phyloP scores from a whole-genome alignment of 768 basidiomycete species.

The Xerocomellus intermedius region DNA sequence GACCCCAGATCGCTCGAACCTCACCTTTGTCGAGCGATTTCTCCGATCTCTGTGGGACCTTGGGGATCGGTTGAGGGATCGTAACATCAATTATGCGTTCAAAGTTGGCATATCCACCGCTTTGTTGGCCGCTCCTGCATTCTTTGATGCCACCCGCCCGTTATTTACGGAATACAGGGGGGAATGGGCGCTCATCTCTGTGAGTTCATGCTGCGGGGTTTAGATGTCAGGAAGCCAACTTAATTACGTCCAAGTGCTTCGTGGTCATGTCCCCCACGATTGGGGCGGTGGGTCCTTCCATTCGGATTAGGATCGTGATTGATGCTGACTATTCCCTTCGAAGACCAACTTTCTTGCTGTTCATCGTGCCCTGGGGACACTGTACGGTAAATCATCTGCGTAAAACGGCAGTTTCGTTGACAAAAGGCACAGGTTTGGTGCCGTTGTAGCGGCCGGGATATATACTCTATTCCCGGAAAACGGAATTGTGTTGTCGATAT shows the following conservation, averaged over 20 bases:
- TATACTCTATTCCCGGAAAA: conserved; percentile 79
- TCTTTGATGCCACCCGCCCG: conserved; percentile 74
- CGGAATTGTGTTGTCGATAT: conserved; percentile 67
- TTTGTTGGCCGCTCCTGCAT: conserved; percentile 83
- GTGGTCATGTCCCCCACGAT: conserved; percentile 91
- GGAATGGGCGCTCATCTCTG: conserved; percentile 96
- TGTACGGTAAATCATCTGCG: conserved; percentile 47
- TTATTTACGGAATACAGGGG: conserved; percentile 81
- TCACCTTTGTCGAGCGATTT: conserved; percentile 60
- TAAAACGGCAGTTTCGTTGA: conserved; percentile 7
- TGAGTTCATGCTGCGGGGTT: conserved; percentile 36
- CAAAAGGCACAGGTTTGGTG: conserved; percentile 59
- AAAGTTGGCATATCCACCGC: conserved; percentile 85
- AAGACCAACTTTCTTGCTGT: conserved; percentile 85
- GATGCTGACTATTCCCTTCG: conserved; percentile 9
- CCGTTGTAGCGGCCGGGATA: conserved; percentile 66
- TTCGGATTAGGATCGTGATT: not conserved
- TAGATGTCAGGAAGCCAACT: conserved; percentile 3
- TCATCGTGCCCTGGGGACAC: conserved; percentile 81
- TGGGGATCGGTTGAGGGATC: conserved; percentile 60
- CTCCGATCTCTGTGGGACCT: conserved; percentile 74
- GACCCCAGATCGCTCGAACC: conserved; percentile 60
- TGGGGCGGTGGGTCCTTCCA: conserved; percentile 58
- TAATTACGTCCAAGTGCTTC: conserved; percentile 54
- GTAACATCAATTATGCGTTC: conserved; percentile 82